These are phyloP conservation scores for Hydnomerulius pinastri DNA, from an alignment of 768 basidiomycete species.

Conservation along the genomic window DNA sequence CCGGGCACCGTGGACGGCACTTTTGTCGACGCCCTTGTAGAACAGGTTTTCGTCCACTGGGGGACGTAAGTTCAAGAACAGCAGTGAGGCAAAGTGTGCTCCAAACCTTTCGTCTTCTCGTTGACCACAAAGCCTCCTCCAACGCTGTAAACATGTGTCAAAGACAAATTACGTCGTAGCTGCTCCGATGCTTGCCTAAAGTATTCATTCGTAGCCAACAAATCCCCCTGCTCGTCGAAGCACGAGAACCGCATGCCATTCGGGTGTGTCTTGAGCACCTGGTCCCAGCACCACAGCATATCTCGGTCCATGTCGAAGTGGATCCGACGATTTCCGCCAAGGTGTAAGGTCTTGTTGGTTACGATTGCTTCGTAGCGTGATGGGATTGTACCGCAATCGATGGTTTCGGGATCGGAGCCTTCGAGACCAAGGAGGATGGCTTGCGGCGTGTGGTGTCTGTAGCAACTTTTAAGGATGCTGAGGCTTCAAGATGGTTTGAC, in stretches of 20 bases:
- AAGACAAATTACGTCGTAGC: background rate
- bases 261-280: slow-evolving; percentile 85
- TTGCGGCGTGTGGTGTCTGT: slow-evolving; percentile 84
- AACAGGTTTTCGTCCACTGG: slow-evolving; percentile 91
- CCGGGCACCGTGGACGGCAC: slow-evolving; percentile 75
- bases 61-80: slow-evolving; percentile 5
- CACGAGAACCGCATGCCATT: slow-evolving; percentile 94
- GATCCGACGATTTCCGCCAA: slow-evolving; percentile 77
- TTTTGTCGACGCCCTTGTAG: slow-evolving; percentile 90
- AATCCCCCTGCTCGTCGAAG: slow-evolving; percentile 77
- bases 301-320: slow-evolving; percentile 86
- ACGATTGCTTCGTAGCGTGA: slow-evolving; percentile 73
- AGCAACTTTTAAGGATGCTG: slow-evolving; percentile 2
- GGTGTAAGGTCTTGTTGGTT: slow-evolving; percentile 60
- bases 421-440: slow-evolving; percentile 83
- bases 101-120: slow-evolving; percentile 82
- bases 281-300: slow-evolving; percentile 91
- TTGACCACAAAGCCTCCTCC: slow-evolving; percentile 96
- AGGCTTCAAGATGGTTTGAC: slow-evolving; percentile 16
- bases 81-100: background rate
- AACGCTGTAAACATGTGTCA: slow-evolving; percentile 46
- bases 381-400: slow-evolving; percentile 83
- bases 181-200: slow-evolving; percentile 52
- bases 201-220: slow-evolving; percentile 94
- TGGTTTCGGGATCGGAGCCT: slow-evolving; percentile 91